Percentiles rank a stretch among this genome's conserved stretches.
These are phyloP conservation scores for Naumovozyma dairenensis DNA, from an alignment of 805 yeast genomes.

Conservation along the genomic window DNA sequence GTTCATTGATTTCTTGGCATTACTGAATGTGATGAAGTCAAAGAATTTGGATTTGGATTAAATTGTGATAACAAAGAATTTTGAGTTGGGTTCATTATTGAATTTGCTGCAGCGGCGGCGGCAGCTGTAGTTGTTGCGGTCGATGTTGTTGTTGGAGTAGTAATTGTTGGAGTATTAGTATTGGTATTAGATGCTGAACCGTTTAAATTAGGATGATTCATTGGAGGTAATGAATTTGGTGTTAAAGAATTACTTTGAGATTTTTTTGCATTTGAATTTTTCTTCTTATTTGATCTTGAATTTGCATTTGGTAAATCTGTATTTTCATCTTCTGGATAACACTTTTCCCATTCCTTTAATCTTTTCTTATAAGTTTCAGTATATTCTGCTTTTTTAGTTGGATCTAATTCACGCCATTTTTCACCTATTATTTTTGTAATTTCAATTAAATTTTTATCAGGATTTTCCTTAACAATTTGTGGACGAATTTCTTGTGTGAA, in stretches of 20 bases:
- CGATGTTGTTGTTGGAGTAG: too few relatives aligned
- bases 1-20: too few relatives aligned
- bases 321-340: conserved; percentile 25
- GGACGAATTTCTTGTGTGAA: conserved; percentile 30
- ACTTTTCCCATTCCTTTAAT: conserved; percentile 32
- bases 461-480: conserved; percentile 24
- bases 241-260: background rate
- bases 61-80: too few relatives aligned
- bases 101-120: too few relatives aligned
- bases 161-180: too few relatives aligned
- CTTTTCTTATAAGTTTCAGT: conserved; percentile 29
- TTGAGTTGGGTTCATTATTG: too few relatives aligned
- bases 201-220: background rate
- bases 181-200: background rate
- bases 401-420: conserved; percentile 27
- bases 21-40: too few relatives aligned
- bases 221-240: background rate
- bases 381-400: conserved; percentile 23
- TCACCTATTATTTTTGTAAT: conserved; percentile 27
- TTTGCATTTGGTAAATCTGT: too few relatives aligned
- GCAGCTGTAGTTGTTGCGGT: too few relatives aligned
- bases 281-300: conserved; percentile 3
- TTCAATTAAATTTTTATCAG: conserved; percentile 28
- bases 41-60: too few relatives aligned
- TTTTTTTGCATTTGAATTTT: conserved; percentile 1